These are phyloP conservation scores for Chalciporus piperatus DNA, from an alignment of 768 basidiomycete species.

Conservation along the genomic window DNA sequence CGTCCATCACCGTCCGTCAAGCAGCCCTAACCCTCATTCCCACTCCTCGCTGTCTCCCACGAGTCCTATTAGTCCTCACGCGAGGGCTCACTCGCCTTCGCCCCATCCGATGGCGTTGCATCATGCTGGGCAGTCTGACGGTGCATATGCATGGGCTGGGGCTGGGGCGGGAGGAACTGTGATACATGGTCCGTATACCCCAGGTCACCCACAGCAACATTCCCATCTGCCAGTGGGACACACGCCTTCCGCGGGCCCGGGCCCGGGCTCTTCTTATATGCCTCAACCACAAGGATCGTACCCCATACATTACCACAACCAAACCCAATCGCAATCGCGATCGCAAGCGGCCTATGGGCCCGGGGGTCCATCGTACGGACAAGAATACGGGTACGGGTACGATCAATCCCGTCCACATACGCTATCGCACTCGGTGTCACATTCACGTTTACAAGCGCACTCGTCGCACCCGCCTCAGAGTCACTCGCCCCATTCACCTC, in stretches of 20 bases:
- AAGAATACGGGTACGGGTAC: not conserved
- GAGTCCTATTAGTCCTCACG: too few relatives aligned
- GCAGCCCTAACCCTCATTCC: not conserved
- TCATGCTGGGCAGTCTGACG: not conserved
- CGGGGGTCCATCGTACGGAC: not conserved
- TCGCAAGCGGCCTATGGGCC: not conserved
- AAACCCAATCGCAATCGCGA: not conserved
- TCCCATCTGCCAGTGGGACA: not conserved
- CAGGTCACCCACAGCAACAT: not conserved
- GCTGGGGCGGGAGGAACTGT: not conserved
- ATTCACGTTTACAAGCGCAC: not conserved
- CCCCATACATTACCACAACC: not conserved
- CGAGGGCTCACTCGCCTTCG: not conserved
- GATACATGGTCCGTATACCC: not conserved
- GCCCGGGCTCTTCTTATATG: too few relatives aligned
- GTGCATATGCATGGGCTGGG: not conserved
- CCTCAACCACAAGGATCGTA: too few relatives aligned
- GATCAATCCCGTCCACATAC: not conserved
- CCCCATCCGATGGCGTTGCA: not conserved
- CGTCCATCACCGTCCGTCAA: not conserved
- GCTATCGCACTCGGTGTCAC: not conserved
- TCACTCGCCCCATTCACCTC: not conserved
- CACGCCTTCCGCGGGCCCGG: not conserved
- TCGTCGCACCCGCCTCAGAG: not conserved
- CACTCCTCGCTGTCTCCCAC: not conserved